Evolutionary conservation across 768 basidiomycete species (phyloP).

Genomic region (Trichaptum fuscoviolaceum): DNA sequence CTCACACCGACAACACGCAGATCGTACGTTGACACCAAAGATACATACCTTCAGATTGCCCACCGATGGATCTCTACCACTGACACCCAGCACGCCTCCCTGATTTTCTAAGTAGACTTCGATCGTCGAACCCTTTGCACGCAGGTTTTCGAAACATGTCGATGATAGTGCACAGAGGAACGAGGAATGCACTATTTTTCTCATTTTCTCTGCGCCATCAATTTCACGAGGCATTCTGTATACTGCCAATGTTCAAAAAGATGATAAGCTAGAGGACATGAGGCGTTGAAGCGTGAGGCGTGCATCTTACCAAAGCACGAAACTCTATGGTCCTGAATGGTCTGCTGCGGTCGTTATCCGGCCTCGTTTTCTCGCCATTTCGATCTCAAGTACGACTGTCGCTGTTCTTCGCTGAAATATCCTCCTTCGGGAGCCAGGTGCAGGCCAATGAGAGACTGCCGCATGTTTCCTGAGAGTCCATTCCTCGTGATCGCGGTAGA

Average conservation of each 20-base stretch:
- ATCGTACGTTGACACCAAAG: neutral
- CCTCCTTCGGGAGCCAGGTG: too few species aligned
- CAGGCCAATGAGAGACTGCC: neutral
- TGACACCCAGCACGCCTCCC: neutral
- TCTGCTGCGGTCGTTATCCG: neutral
- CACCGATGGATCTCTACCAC: neutral
- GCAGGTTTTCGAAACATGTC: neutral
- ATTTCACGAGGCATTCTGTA: neutral
- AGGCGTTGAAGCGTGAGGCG: neutral
- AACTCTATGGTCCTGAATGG: too few species aligned
- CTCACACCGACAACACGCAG: neutral
- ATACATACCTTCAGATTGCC: neutral
- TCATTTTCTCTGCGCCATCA: neutral
- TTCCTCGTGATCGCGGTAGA: neutral
- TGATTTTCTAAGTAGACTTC: conserved; percentile 1
- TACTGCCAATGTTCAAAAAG: neutral
- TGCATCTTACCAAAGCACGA: too few species aligned
- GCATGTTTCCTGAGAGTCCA: neutral
- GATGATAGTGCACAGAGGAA: neutral
- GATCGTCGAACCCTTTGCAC: neutral
- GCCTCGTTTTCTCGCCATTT: neutral
- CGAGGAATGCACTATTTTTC: neutral
- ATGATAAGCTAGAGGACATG: neutral
- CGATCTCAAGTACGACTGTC: neutral
- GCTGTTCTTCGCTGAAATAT: neutral